phyloP scores from a whole-genome alignment of 2,329 filamentous ascomycete genomes.

The Ploettnerulaceae sp. region DNA sequence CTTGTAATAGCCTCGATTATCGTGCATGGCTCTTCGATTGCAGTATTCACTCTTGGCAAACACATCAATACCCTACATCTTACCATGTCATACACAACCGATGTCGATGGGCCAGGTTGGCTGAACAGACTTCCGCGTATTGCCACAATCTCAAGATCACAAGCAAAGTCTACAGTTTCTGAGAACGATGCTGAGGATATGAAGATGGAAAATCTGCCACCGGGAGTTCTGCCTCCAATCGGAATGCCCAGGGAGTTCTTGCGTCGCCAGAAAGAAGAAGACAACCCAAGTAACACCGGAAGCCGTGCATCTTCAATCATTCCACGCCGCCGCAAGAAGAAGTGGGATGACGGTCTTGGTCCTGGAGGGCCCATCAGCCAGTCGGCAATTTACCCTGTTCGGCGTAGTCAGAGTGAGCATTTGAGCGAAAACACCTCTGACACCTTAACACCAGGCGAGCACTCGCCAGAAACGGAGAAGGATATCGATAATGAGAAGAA shows the following conservation, averaged over 20 bases:
- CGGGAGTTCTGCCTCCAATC: slow-evolving; percentile 67
- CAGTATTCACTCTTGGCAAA: slow-evolving; percentile 95
- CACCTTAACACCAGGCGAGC: slow-evolving; percentile 30
- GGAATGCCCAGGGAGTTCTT: slow-evolving; percentile 73
- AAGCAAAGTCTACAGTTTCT: slow-evolving; percentile 76
- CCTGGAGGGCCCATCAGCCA: slow-evolving; percentile 84
- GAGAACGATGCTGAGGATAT: slow-evolving; percentile 65
- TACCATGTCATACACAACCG: slow-evolving; percentile 93
- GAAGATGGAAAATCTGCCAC: slow-evolving; percentile 56
- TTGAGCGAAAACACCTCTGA: slow-evolving; percentile 29
- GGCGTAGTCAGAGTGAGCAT: slow-evolving; percentile 27
- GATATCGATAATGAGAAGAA: slow-evolving; percentile 33
- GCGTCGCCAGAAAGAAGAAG: slow-evolving; percentile 76
- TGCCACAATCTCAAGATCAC: slow-evolving; percentile 65
- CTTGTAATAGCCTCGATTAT: slow-evolving; percentile 91
- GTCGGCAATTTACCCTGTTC: slow-evolving; percentile 76
- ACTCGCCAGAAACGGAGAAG: slow-evolving; percentile 27
- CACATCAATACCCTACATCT: slow-evolving; percentile 94
- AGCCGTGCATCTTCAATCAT: slow-evolving; percentile 57
- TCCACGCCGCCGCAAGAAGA: slow-evolving; percentile 59
- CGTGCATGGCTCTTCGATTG: slow-evolving; percentile 95
- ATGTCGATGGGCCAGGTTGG: slow-evolving; percentile 86
- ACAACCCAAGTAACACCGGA: slow-evolving; percentile 46
- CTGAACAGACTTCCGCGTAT: slow-evolving; percentile 84
- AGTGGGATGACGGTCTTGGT: slow-evolving; percentile 65